A percentile compares a stretch with the other conserved stretches of the same genome.
Conservation (phyloP, 1,284 basidiomycete species). For the Gomphus bonarii region DNA sequence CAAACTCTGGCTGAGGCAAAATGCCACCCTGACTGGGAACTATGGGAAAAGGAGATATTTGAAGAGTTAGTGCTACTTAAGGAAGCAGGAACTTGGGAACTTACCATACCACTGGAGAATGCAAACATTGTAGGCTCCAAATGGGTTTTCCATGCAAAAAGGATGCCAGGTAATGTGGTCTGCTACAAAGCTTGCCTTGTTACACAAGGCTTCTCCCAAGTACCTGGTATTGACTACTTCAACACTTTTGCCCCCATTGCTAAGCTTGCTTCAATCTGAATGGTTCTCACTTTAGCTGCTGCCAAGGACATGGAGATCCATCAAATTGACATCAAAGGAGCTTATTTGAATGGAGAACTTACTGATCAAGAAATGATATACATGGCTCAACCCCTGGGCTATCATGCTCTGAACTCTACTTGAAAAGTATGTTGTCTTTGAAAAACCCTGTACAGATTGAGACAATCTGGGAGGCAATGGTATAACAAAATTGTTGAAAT, state of each 20-base stretch:
- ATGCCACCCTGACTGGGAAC: conserved; percentile 4
- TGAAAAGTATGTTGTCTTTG: conserved; percentile 7
- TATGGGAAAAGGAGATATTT: conserved; percentile 18
- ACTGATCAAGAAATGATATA: neutral
- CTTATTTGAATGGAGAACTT: neutral
- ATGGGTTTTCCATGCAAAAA: neutral
- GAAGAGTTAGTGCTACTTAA: conserved; percentile 13
- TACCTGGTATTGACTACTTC: conserved; percentile 25
- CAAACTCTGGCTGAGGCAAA: conserved; percentile 13
- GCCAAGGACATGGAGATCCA: neutral
- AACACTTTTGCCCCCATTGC: conserved; percentile 28
- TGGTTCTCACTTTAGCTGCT: neutral
- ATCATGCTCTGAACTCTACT: neutral
- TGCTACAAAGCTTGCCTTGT: conserved; percentile 29
- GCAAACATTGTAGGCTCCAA: conserved; percentile 19
- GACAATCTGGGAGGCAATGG: conserved; percentile 16
- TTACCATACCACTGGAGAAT: conserved; percentile 16
- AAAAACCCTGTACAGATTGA: conserved; percentile 19
- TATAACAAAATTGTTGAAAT: conserved; percentile 14
- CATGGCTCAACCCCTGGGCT: no score
- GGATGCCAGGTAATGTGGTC: neutral
- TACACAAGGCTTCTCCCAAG: conserved; percentile 31
- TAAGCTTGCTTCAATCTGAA: conserved; percentile 23
- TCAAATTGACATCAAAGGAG: neutral
- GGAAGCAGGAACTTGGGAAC: conserved; percentile 18